Conservation (phyloP, 2,329 filamentous ascomycete genomes). For the Scytalidium sp. region DNA sequence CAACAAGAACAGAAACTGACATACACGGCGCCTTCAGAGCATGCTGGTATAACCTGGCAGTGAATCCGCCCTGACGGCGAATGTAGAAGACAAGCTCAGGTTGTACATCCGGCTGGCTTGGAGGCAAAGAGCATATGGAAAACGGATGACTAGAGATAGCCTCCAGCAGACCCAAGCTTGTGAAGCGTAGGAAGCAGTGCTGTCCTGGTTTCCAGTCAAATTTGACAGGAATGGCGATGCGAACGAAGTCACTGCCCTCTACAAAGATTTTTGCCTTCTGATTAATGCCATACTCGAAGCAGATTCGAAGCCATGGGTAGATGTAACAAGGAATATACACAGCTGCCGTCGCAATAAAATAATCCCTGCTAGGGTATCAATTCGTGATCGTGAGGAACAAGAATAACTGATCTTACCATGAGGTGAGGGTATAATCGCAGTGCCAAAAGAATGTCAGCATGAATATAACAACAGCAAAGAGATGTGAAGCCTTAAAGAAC, state of each 20-base stretch:
- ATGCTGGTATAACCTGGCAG: slow-evolving; percentile 38
- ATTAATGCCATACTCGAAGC: slow-evolving; percentile 46
- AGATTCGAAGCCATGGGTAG: slow-evolving; percentile 43
- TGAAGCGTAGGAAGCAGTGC: slow-evolving; percentile 48
- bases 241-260: slow-evolving; percentile 37
- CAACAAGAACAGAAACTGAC: slow-evolving; percentile 45
- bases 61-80: slow-evolving; percentile 46
- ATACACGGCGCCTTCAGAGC: slow-evolving; percentile 34
- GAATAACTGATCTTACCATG: slow-evolving; percentile 36
- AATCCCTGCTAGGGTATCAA: slow-evolving; percentile 42
- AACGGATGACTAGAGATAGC: slow-evolving; percentile 38
- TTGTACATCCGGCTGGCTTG: slow-evolving; percentile 10
- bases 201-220: slow-evolving; percentile 49
- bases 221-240: slow-evolving; percentile 39
- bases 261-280: slow-evolving; percentile 38
- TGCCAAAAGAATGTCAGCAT: slow-evolving; percentile 59
- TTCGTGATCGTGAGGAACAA: background rate
- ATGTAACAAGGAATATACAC: slow-evolving; percentile 47
- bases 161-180: slow-evolving; percentile 11
- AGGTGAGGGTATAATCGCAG: slow-evolving; percentile 51
- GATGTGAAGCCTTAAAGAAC: slow-evolving; percentile 58
- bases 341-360: slow-evolving; percentile 54
- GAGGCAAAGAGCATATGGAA: slow-evolving; percentile 41
- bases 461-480: slow-evolving; percentile 49
- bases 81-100: slow-evolving; percentile 51